A percentile compares a stretch with the other conserved stretches of the same genome.
Evolutionary conservation across 495 filamentous ascomycete species (phyloP).

Genomic region (Annulohypoxylon bovei): DNA sequence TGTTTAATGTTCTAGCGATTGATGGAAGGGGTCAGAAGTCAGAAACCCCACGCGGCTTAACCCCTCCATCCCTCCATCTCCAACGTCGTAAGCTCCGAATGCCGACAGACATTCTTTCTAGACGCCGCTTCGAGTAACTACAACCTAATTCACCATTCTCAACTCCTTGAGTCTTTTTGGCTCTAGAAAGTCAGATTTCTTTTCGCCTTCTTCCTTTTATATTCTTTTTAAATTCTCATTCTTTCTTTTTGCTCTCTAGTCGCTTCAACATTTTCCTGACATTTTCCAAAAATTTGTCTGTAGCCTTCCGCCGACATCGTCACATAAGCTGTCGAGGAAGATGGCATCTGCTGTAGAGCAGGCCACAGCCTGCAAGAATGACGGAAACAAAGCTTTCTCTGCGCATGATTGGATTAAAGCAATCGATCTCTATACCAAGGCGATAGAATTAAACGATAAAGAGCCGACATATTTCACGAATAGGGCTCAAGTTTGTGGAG

Average conservation of each 20-base stretch:
- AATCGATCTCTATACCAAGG: conserved; percentile 86
- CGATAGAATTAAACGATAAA: conserved; percentile 84
- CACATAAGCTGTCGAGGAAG: neutral
- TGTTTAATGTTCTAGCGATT: conserved; percentile 9
- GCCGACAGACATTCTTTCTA: conserved; percentile 31
- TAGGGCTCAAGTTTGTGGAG: conserved; percentile 79
- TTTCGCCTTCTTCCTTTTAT: neutral
- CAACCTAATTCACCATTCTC: conserved; percentile 2
- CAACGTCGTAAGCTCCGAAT: conserved; percentile 35
- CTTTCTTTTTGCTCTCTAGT: neutral
- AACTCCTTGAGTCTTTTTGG: neutral
- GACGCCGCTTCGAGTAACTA: conserved; percentile 14
- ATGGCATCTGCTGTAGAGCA: conserved; percentile 60
- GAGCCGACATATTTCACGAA: conserved; percentile 94
- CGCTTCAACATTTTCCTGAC: neutral
- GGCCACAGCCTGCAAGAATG: conserved; percentile 85
- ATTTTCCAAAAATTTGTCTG: neutral
- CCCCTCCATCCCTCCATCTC: conserved; percentile 1
- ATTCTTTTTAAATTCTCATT: neutral
- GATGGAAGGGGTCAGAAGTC: conserved; percentile 6
- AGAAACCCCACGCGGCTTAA: conserved; percentile 21
- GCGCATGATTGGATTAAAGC: conserved; percentile 87
- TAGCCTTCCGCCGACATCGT: conserved; percentile 10
- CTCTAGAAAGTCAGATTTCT: neutral
- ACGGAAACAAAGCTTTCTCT: conserved; percentile 93